These are phyloP conservation scores for Xylariaceae sp. DNA, from an alignment of 2,329 filamentous ascomycete genomes.

Conservation along the genomic window DNA sequence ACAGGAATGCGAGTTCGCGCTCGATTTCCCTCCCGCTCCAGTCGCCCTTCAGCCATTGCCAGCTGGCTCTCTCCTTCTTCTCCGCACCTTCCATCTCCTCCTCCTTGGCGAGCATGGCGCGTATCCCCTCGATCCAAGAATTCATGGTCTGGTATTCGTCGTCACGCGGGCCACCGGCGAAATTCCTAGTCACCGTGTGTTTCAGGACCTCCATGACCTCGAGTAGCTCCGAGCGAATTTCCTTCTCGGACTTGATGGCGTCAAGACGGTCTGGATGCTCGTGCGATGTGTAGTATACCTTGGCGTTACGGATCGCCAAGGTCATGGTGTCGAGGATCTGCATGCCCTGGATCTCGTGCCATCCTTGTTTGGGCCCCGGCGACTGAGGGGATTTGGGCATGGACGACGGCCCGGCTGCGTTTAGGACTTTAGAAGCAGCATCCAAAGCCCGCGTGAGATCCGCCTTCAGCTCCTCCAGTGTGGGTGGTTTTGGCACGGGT, in stretches of 20 bases:
- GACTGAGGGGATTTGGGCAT: conserved; percentile 12
- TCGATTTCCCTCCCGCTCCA: conserved; percentile 71
- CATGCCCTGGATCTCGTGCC: conserved; percentile 84
- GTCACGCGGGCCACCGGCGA: conserved; percentile 70
- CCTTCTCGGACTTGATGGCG: conserved; percentile 77
- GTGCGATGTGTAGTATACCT: conserved; percentile 93
- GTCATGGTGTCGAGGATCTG: conserved; percentile 90
- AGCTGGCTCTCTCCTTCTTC: conserved; percentile 59
- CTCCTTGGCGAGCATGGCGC: conserved; percentile 68
- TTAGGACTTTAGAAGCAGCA: conserved; percentile 49
- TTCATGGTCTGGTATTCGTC: conserved; percentile 72
- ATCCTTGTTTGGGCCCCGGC: conserved; percentile 47
- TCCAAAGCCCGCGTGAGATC: conserved; percentile 40
- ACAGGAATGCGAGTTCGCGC: conserved; percentile 74
- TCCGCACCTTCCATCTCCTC: conserved; percentile 71
- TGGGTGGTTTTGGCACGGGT: conserved; percentile 74
- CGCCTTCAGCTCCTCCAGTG: conserved; percentile 66
- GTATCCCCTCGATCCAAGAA: conserved; percentile 72
- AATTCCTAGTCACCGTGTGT: conserved; percentile 81
- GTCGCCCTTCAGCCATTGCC: conserved; percentile 72
- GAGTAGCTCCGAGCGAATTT: conserved; percentile 76
- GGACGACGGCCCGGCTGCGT: conserved; percentile 42
- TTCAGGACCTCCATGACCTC: conserved; percentile 86
- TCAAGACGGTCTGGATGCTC: conserved; percentile 79
- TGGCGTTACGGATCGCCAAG: conserved; percentile 88